Conservation (phyloP, 306 rosid genomes). For the Malus sieversii region DNA sequence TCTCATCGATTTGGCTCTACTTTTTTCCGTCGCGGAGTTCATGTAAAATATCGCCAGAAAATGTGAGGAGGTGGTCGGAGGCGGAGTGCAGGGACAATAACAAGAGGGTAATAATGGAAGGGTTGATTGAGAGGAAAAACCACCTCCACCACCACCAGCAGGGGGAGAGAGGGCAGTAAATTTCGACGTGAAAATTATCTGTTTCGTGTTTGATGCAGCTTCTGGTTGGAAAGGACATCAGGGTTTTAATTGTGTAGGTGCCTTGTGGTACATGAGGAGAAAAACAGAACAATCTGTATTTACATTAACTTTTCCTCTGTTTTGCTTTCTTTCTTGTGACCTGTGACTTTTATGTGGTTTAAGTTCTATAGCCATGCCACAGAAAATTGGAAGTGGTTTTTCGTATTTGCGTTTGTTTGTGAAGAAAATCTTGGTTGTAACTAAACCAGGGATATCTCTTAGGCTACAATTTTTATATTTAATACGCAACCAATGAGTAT, state of each 20-base stretch:
- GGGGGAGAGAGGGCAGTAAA: slow-evolving; percentile 24
- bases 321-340: not conserved
- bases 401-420: not conserved
- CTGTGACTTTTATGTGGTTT: not conserved
- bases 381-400: not conserved
- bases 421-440: not conserved
- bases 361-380: not conserved
- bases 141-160: not conserved
- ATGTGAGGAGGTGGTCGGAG: slow-evolving; percentile 19
- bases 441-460: not conserved
- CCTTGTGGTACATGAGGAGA: not conserved
- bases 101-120: slow-evolving; percentile 25
- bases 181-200: slow-evolving; percentile 23
- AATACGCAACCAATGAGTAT: no score
- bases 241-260: not conserved
- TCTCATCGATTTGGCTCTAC: slow-evolving; percentile 43
- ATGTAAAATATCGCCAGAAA: not conserved
- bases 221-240: slow-evolving; percentile 9
- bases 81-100: slow-evolving; percentile 11
- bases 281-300: not conserved
- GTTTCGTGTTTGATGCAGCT: slow-evolving; percentile 29
- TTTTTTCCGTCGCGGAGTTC: slow-evolving; percentile 9
- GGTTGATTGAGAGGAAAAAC: slow-evolving; percentile 23
- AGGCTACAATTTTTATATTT: no score
- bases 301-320: not conserved